Base-by-base conservation (phyloP, 140 eudicot genomes). In the Flaveria floridana region DNA sequence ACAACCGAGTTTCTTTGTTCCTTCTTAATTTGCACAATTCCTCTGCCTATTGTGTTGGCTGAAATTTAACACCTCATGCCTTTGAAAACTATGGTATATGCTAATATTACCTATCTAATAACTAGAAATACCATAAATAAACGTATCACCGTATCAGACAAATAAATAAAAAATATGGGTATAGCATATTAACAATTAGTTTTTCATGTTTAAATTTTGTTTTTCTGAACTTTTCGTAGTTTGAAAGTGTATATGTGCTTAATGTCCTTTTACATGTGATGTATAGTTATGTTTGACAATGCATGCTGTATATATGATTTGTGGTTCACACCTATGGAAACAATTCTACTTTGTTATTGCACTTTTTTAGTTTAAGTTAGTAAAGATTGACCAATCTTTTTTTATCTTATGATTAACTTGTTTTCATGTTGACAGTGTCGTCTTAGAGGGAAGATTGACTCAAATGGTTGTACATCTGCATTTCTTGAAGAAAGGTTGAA, bases 381-480 rank as follows among this genome's bases (percentile, higher is more conserved):
- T 55, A 72, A 10, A 69, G 7, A 28, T 16, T 6, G 6, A 19
- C 47, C 13, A 19, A 21, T 51, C 20, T 6, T 7, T 46, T 52
- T 72, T 53, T 72, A 53, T 53, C 2, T 10, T 30, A 19, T 44
- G 6, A 12, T 59, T 21, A 25, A 25, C 42, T 16, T 77, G 26
- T 57, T 53, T 61, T 7, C 47, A 30, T 62, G 14, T 51, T 68
- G 66, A 71, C 96, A 93, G 99, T 87, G 94, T 53, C 99, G 97
- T 47, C 86, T 93, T 52, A 88, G 99, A 84, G 99, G 99, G 15
- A 93, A 93, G 85, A 81, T 93, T 0, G 99, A 93, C 68, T 93
- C 99, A 51, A 93, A 93, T 78, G 97, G 97, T 4, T 89, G 92
- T 44, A 79, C 90, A 6, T 72, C 99, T 82, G 89, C 97, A 72